Evolutionary conservation across 2,329 filamentous ascomycete species (phyloP), one percentile per base, ranked within the genome.

Genomic region (Colletotrichum neosansevieriae): DNA sequence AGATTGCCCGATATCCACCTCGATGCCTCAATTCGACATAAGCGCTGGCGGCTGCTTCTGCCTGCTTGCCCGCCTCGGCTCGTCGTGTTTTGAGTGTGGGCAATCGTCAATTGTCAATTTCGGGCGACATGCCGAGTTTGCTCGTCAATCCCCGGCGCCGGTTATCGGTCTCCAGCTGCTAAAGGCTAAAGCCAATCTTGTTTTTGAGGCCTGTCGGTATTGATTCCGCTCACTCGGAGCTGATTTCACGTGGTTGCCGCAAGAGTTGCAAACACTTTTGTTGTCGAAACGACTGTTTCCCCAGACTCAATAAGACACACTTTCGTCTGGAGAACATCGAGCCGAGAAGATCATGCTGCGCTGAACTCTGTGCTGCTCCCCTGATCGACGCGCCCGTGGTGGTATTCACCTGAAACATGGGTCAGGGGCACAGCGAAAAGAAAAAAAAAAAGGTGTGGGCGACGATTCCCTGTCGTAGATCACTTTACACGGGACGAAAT

Each of bases 341-440:
- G 13, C 24, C 34, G 11, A 36, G 11, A 34, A 34, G n/a, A 44
- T 34, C 4, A 59, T 60, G 53, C 49, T 19, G 29, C 17, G n/a
- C 45, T 21, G 65, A 67, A 60, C 56, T 66, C 49, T 60, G 61
- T 51, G 40, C 17, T 56, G 47, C 54, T 69, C 36, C 36, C 34
- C 47, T 60, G 66, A 69, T 69, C 66, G 56, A 69, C 61, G 66
- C 56, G 61, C 42, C 66, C 56, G 47, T 45, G 40, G 61, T 69
- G 24, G 61, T 2, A 36, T 54, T 60, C 47, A 69, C 61, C 66
- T 69, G 61, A 69, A 69, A 66, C 66, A 29, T 57, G 59, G 59
- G 53, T 21, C 44, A 63, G 45, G 38, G 21, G 21, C 21, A 21
- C 21, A 21, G 4, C 21, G 21, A 21, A 21, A 3, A 21, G 21